These are phyloP conservation scores for Bruguiera gymnorhiza DNA, from an alignment of 345 rosid genomes.

Conservation along the genomic window DNA sequence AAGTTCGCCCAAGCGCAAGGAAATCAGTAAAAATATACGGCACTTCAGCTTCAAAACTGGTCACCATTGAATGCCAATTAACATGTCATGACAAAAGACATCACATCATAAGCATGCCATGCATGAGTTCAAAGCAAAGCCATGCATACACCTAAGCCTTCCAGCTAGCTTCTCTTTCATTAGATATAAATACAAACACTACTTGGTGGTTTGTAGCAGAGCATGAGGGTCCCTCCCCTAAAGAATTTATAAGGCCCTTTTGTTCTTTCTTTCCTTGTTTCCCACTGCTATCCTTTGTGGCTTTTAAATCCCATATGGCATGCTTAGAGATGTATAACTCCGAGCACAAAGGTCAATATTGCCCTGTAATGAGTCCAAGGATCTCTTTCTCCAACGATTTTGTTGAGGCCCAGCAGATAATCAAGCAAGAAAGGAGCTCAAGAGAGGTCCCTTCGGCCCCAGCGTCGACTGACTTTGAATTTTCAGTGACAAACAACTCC, in stretches of 20 bases:
- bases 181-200: constrained; percentile 50
- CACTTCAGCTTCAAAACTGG: constrained; percentile 21
- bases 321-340: constrained; percentile 82
- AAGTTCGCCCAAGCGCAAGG: constrained; percentile 22
- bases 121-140: constrained; percentile 27
- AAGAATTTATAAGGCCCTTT: constrained; percentile 21
- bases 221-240: constrained; percentile 46
- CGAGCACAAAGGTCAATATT: constrained; percentile 41
- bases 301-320: constrained; percentile 55
- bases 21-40: constrained; percentile 9
- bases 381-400: constrained; percentile 90
- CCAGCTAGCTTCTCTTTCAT: constrained; percentile 9
- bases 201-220: constrained; percentile 44
- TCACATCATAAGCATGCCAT: constrained; percentile 48
- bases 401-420: constrained; percentile 55
- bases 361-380: constrained; percentile 69
- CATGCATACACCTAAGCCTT: constrained; percentile 13
- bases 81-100: constrained; percentile 48
- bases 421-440: constrained; percentile 41
- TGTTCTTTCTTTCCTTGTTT: constrained; percentile 13
- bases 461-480: constrained; percentile 76
- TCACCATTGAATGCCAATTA: constrained; percentile 37
- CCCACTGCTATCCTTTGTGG: constrained; percentile 14
- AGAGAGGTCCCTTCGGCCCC: constrained; percentile 41
- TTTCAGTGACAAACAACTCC: constrained; percentile 66